Evolutionary conservation across 768 basidiomycete species (phyloP).

Genomic region (Tubosaeta sp.): DNA sequence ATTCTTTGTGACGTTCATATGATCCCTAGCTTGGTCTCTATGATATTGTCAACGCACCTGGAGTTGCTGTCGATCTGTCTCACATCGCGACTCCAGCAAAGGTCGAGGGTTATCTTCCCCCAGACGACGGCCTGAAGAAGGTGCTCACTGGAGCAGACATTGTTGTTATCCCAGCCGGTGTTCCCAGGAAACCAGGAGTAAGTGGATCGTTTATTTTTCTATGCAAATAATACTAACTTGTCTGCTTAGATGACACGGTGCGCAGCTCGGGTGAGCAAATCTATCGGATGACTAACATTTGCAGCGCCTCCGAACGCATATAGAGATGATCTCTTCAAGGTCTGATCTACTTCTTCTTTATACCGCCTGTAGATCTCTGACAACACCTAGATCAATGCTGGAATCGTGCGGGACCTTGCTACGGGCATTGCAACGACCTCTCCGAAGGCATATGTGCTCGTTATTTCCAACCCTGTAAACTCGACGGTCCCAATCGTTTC

Average conservation of each 20-base stretch:
- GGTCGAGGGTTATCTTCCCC: slow-evolving; percentile 74
- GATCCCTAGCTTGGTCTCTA: slow-evolving; percentile 68
- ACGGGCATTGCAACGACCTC: slow-evolving; percentile 77
- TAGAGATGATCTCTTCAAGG: slow-evolving; percentile 96
- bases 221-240: not conserved
- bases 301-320: not conserved
- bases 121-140: slow-evolving; percentile 79
- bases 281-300: slow-evolving; percentile 8
- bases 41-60: slow-evolving; percentile 98
- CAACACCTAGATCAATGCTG: slow-evolving; percentile 82
- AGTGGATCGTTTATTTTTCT: slow-evolving; percentile 28
- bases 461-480: slow-evolving; percentile 99
- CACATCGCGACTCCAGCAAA: slow-evolving; percentile 90
- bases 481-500: slow-evolving; percentile 97
- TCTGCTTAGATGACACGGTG: slow-evolving; percentile 47
- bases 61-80: slow-evolving; percentile 91
- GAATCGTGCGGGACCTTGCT: slow-evolving; percentile 92
- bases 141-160: slow-evolving; percentile 81
- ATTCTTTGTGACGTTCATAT: not conserved
- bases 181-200: slow-evolving; percentile 93
- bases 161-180: slow-evolving; percentile 94
- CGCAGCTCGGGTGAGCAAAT: slow-evolving; percentile 10
- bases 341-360: slow-evolving; percentile 26
- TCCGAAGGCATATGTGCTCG: slow-evolving; percentile 90
- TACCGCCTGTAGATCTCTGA: not conserved